Evolutionary conservation across 2,329 filamentous ascomycete species (phyloP).

Genomic region (Fusarium marasasianum): DNA sequence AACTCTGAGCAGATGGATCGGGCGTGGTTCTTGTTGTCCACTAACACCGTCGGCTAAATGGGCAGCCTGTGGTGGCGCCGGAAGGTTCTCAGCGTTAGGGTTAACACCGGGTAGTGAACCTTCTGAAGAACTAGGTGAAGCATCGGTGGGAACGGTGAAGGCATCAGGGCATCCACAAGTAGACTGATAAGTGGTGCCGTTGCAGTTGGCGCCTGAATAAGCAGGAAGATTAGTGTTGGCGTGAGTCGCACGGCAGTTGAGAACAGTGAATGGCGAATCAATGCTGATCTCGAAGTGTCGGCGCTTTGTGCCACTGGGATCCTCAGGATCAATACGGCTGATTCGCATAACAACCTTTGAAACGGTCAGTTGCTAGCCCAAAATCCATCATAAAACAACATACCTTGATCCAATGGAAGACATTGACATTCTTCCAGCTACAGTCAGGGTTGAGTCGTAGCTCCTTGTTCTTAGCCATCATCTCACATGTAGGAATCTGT

Average conservation of each 20-base stretch:
- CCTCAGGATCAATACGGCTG: constrained; percentile 81
- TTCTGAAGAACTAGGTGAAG: constrained; percentile 73
- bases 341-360: constrained; percentile 88
- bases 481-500: constrained; percentile 87
- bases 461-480: constrained; percentile 78
- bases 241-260: constrained; percentile 92
- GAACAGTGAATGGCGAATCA: constrained; percentile 92
- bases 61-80: constrained; percentile 64
- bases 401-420: constrained; percentile 97
- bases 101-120: constrained; percentile 57
- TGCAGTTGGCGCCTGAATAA: constrained; percentile 68
- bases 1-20: constrained; percentile 83
- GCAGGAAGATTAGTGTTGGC: constrained; percentile 87
- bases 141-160: constrained; percentile 63
- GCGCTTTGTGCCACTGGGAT: constrained; percentile 76
- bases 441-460: constrained; percentile 84
- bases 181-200: constrained; percentile 56
- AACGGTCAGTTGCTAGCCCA: neutral
- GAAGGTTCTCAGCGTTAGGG: constrained; percentile 49
- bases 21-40: constrained; percentile 61
- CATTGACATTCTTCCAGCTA: constrained; percentile 92
- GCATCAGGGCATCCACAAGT: constrained; percentile 66
- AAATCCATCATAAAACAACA: constrained; percentile 34
- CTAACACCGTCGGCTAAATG: constrained; percentile 52
- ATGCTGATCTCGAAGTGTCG: constrained; percentile 97